These are phyloP conservation scores for Melanopsichium pennsylvanicum DNA, from an alignment of 1,284 basidiomycete species.

Conservation along the genomic window DNA sequence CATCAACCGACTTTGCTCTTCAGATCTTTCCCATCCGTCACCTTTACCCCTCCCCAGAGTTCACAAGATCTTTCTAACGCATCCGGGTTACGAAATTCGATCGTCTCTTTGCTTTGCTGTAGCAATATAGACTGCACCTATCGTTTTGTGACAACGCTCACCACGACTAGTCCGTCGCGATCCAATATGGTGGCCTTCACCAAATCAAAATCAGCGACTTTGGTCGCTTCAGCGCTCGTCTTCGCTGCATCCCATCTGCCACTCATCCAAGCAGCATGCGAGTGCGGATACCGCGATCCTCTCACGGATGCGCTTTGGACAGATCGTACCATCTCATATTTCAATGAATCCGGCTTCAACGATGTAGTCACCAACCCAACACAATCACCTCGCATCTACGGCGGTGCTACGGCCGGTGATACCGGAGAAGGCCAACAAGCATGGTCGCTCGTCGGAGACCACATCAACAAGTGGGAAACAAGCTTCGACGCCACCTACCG, in stretches of 20 bases:
- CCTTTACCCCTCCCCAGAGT: too few species aligned
- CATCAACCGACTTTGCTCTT: constrained; percentile 1
- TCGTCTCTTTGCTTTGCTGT: too few species aligned
- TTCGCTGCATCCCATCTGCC: constrained; percentile 14
- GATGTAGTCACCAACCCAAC: constrained; percentile 44
- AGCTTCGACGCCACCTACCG: constrained; percentile 51
- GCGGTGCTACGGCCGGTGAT: constrained; percentile 30
- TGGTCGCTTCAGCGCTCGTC: constrained; percentile 19
- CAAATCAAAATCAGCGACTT: constrained; percentile 11
- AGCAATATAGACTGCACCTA: too few species aligned
- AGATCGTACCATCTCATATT: constrained; percentile 57
- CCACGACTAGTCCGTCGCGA: neutral
- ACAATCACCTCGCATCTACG: constrained; percentile 44
- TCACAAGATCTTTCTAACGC: too few species aligned
- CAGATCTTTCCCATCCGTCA: too few species aligned
- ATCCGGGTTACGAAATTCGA: too few species aligned
- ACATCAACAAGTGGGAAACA: constrained; percentile 51
- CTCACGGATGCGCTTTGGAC: constrained; percentile 54
- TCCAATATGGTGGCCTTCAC: constrained; percentile 8
- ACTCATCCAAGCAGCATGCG: constrained; percentile 34
- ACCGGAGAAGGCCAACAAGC: constrained; percentile 45
- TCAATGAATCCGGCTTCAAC: constrained; percentile 51
- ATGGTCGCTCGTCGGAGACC: constrained; percentile 52
- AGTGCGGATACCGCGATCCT: constrained; percentile 57
- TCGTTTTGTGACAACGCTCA: too few species aligned